A percentile compares a stretch with the other conserved stretches of the same genome.
These are phyloP conservation scores for Mortierella sp. DNA, from an alignment of 371 early-diverging fungal species.

Conservation along the genomic window DNA sequence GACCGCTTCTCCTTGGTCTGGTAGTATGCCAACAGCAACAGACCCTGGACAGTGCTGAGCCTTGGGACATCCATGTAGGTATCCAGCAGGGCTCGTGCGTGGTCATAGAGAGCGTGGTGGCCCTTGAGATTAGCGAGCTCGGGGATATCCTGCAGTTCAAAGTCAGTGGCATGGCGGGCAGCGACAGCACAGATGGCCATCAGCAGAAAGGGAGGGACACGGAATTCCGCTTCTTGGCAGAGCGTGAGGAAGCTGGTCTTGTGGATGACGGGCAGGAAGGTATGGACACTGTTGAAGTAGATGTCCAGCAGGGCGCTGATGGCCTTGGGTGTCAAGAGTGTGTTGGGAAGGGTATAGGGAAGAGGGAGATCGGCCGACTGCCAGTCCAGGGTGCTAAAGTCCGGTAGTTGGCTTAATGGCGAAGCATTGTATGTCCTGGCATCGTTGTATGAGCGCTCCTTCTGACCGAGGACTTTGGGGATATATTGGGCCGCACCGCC, in stretches of 20 bases:
- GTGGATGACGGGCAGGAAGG: constrained; percentile 55
- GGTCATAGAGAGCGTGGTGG: constrained; percentile 54
- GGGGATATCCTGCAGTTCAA: constrained; percentile 50
- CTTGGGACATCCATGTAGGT: constrained; percentile 69
- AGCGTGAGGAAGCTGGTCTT: constrained; percentile 52
- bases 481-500: constrained; percentile 48
- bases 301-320: constrained; percentile 50
- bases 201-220: constrained; percentile 51
- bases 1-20: constrained; percentile 68
- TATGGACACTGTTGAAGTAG: constrained; percentile 57
- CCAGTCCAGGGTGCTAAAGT: constrained; percentile 36
- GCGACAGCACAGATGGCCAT: constrained; percentile 58
- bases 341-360: constrained; percentile 40
- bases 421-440: constrained; percentile 31
- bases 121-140: constrained; percentile 43
- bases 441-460: constrained; percentile 48
- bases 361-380: constrained; percentile 29
- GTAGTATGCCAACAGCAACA: constrained; percentile 64
- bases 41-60: constrained; percentile 72
- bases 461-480: constrained; percentile 33
- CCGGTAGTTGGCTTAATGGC: constrained; percentile 17
- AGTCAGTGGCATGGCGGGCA: constrained; percentile 54
- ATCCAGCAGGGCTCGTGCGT: constrained; percentile 61
- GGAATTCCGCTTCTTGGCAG: constrained; percentile 41
- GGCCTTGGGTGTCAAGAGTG: constrained; percentile 44